Evolutionary conservation across 345 rosid species (phyloP), one percentile per base, ranked within the genome.

Genomic region (Gossypium thurberi): DNA sequence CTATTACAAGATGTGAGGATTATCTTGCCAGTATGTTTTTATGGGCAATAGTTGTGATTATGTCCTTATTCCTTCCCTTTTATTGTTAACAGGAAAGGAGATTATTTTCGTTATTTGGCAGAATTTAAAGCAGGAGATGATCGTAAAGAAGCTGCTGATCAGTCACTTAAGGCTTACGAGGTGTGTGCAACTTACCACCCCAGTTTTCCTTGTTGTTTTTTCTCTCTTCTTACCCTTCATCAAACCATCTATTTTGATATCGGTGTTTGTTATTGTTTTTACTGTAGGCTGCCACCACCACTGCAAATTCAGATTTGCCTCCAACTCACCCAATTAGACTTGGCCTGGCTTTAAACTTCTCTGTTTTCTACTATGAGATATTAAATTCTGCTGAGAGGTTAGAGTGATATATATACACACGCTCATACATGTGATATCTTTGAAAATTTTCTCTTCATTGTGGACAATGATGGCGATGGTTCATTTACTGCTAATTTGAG

Each of bases 361-460:
- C 96, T 11, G 96, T 89, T 72, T 92, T 90, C 84, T 89, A 87
- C 81, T 90, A 89, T 70, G 98, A 92, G 82, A 90, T 92, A 74
- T 81, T 92, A 77, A 92, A 90, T 74, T 92, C 95, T 8, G 88
- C 93, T 26, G 97, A 93, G 73, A 85, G 92, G 85, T 91, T 81
- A 74, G 71, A 63, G 62, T 33, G 40, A 7, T 33, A 33, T 33
- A 33, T 33, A 33, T 33, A 33, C 40, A 33, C 7, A 33, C 40
- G 40, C 40, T 33, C 40, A 33, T 5, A 33, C 40, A 5, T 33
- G 40, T 33, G 40, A 5, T 33, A 33, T 4, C 40, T 33, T 4
- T 33, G 40, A 62, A 62, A 62, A 33, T 14, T 14, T 47, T 68
- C 20, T 67, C 25, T 23, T 69, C 23, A 28, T 51, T 33, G 40